phyloP scores from a whole-genome alignment of 345 rosid species.

The Euclidium syriacum region DNA sequence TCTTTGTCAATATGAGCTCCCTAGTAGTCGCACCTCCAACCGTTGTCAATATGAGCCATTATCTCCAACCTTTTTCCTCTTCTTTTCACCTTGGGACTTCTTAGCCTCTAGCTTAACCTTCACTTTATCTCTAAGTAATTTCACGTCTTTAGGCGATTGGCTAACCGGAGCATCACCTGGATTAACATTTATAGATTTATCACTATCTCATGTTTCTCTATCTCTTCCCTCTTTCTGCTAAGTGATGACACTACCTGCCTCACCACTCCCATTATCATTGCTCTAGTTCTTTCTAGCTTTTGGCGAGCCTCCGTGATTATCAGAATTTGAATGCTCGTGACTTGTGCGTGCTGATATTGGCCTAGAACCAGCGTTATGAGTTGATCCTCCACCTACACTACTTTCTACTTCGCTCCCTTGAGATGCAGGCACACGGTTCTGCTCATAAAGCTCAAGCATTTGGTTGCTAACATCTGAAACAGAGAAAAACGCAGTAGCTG shows the following conservation, averaged over 20 bases:
- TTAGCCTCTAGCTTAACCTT: constrained; percentile 74
- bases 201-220: constrained; percentile 37
- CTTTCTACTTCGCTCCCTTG: constrained; percentile 85
- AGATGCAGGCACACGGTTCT: constrained; percentile 67
- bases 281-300: constrained; percentile 37
- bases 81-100: constrained; percentile 63
- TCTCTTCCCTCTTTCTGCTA: constrained; percentile 57
- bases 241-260: constrained; percentile 64
- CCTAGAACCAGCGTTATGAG: constrained; percentile 37
- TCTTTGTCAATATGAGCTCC: too few species aligned
- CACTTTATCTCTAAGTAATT: constrained; percentile 61
- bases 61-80: constrained; percentile 54
- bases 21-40: too few species aligned
- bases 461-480: constrained; percentile 91
- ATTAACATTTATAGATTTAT: constrained; percentile 40
- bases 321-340: constrained; percentile 47
- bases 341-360: constrained; percentile 39
- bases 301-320: constrained; percentile 40
- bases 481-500: not conserved
- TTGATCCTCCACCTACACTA: constrained; percentile 59
- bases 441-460: constrained; percentile 91
- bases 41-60: too few species aligned
- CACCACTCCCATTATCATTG: constrained; percentile 64
- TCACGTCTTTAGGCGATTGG: constrained; percentile 74
- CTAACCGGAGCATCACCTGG: constrained; percentile 50